Conservation (phyloP, 2,329 filamentous ascomycete genomes). For the Exophiala aquamarina region DNA sequence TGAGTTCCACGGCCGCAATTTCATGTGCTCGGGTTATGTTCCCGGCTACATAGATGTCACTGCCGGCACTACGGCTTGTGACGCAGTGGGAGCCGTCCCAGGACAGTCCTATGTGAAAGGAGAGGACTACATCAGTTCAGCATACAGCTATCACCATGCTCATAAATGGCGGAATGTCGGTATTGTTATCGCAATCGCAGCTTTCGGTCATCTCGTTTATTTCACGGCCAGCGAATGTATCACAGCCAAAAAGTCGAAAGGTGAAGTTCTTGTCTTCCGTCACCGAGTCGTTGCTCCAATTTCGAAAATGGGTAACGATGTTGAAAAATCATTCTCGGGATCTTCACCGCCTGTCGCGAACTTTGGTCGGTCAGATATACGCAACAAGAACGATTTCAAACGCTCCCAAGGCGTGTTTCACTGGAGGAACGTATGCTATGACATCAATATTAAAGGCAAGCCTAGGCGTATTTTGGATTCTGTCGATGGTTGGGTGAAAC, state of each 20-base stretch:
- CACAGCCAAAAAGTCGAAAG: constrained; percentile 69
- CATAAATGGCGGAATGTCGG: constrained; percentile 72
- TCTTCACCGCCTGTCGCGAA: neutral
- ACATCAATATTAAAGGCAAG: constrained; percentile 76
- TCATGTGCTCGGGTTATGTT: constrained; percentile 53
- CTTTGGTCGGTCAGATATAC: no score
- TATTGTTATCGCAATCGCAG: constrained; percentile 64
- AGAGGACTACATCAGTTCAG: constrained; percentile 56
- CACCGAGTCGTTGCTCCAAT: constrained; percentile 60
- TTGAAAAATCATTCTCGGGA: neutral
- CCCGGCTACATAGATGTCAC: constrained; percentile 49
- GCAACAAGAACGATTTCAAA: neutral
- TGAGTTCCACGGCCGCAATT: constrained; percentile 58
- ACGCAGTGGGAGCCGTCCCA: constrained; percentile 55
- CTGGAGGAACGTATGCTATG: constrained; percentile 81
- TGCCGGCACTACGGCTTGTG: constrained; percentile 70
- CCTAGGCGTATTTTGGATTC: constrained; percentile 74
- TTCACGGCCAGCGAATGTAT: constrained; percentile 64
- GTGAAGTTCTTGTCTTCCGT: constrained; percentile 73
- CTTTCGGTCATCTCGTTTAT: constrained; percentile 63
- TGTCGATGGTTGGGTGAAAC: constrained; percentile 90
- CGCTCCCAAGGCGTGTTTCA: constrained; percentile 67
- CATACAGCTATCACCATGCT: constrained; percentile 56
- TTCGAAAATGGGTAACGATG: constrained; percentile 25
- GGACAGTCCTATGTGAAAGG: constrained; percentile 57